A percentile compares a stretch with the other conserved stretches of the same genome.
These are phyloP conservation scores for Aureobasidium sp. DNA, from an alignment of 2,329 filamentous ascomycete genomes.

Conservation along the genomic window DNA sequence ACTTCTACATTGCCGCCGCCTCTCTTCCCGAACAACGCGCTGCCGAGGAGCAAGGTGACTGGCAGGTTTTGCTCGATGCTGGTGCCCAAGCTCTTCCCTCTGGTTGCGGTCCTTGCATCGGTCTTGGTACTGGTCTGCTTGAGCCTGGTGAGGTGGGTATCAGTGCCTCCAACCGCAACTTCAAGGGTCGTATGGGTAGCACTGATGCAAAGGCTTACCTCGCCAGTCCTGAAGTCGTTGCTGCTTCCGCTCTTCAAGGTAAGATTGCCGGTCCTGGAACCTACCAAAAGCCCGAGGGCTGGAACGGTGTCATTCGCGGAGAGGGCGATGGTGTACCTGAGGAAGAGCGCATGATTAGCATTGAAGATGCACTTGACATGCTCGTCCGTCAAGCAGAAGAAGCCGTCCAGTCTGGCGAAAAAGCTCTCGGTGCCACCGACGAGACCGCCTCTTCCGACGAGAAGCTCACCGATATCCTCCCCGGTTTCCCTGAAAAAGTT, in stretches of 20 bases:
- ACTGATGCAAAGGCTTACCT: conserved; percentile 77
- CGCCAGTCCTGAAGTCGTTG: conserved; percentile 83
- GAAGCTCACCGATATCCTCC: conserved; percentile 62
- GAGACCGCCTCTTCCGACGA: conserved; percentile 27
- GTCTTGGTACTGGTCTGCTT: conserved; percentile 70
- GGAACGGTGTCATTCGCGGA: conserved; percentile 60
- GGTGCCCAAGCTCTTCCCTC: conserved; percentile 66
- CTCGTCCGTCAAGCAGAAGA: conserved; percentile 62
- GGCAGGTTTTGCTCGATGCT: conserved; percentile 73
- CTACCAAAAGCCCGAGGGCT: conserved; percentile 66
- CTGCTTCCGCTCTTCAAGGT: conserved; percentile 73
- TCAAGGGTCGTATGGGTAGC: conserved; percentile 83
- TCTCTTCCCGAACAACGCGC: conserved; percentile 68
- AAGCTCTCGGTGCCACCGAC: conserved; percentile 32
- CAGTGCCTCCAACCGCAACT: conserved; percentile 78
- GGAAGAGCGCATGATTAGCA: conserved; percentile 58
- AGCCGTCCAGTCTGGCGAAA: conserved; percentile 50
- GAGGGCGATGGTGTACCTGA: conserved; percentile 62
- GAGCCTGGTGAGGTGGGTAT: conserved; percentile 84
- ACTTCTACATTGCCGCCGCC: conserved; percentile 86
- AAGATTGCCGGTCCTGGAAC: conserved; percentile 68
- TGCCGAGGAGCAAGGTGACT: conserved; percentile 76
- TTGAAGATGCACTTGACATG: conserved; percentile 65
- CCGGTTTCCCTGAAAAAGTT: conserved; percentile 79
- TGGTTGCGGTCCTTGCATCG: conserved; percentile 81